Conservation (phyloP, 164 flowering plant genomes). For the Akebia trifoliata region DNA sequence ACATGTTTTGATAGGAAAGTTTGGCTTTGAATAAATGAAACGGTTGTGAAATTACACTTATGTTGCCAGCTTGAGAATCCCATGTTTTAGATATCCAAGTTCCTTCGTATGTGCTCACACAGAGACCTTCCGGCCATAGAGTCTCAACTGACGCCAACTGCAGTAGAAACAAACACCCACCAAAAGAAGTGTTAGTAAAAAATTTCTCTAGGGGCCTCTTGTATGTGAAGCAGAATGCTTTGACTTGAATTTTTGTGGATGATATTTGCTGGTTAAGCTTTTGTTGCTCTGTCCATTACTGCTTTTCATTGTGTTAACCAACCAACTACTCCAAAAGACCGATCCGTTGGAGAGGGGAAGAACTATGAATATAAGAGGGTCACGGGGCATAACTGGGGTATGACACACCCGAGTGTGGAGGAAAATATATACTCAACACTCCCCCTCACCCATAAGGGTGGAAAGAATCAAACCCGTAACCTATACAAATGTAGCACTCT, state of each 20-base stretch:
- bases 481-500: too few species aligned
- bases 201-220: background rate
- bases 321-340: too few species aligned
- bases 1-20: too few species aligned
- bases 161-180: conserved; percentile 11
- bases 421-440: too few species aligned
- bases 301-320: too few species aligned
- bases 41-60: conserved; percentile 55
- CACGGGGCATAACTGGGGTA: too few species aligned
- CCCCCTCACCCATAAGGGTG: background rate
- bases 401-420: too few species aligned
- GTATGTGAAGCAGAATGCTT: background rate
- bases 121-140: conserved; percentile 55
- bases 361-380: too few species aligned
- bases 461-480: too few species aligned
- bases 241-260: background rate
- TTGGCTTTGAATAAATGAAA: background rate
- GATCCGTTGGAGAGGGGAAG: too few species aligned
- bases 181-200: background rate
- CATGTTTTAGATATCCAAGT: conserved; percentile 49
- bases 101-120: conserved; percentile 49
- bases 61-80: conserved; percentile 29
- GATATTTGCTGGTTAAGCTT: background rate
- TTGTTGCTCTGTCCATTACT: too few species aligned
- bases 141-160: conserved; percentile 56